These are phyloP conservation scores for Thalassiosira livingstoniorum DNA, from an alignment of 352 stramenopile genomes.

Conservation along the genomic window DNA sequence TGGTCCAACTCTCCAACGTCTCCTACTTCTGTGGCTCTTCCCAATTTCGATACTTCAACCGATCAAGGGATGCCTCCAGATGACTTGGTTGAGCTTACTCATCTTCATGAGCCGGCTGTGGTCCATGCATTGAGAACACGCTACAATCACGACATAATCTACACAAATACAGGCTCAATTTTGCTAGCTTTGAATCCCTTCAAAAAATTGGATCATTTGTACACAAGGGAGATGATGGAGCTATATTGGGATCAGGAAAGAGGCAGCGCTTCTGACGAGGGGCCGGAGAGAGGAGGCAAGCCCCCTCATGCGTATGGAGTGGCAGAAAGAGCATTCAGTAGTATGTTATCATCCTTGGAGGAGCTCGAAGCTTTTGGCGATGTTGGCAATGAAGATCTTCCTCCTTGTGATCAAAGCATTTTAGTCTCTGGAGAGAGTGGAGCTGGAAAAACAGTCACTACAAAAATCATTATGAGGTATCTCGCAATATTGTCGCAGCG, in stretches of 20 bases:
- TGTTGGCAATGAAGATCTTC: background rate
- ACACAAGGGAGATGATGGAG: constrained; percentile 61
- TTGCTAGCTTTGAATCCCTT: constrained; percentile 78
- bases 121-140: constrained; percentile 55
- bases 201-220: constrained; percentile 67
- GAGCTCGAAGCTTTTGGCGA: constrained; percentile 19
- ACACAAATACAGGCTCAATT: constrained; percentile 71
- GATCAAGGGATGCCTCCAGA: constrained; percentile 28
- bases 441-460: constrained; percentile 94
- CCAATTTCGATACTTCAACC: background rate
- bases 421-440: constrained; percentile 93
- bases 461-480: constrained; percentile 97
- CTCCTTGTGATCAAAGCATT: constrained; percentile 87
- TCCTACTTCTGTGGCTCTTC: constrained; percentile 29
- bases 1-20: constrained; percentile 38
- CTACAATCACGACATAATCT: constrained; percentile 71
- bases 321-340: constrained; percentile 77
- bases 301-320: constrained; percentile 82
- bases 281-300: background rate
- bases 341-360: constrained; percentile 66
- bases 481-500: constrained; percentile 86
- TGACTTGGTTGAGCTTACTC: constrained; percentile 60
- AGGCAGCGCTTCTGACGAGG: background rate
- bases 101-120: constrained; percentile 72
- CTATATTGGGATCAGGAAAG: constrained; percentile 39